These are phyloP conservation scores for Omphalotus guepiniiformis DNA, from an alignment of 768 basidiomycete genomes.

Conservation along the genomic window DNA sequence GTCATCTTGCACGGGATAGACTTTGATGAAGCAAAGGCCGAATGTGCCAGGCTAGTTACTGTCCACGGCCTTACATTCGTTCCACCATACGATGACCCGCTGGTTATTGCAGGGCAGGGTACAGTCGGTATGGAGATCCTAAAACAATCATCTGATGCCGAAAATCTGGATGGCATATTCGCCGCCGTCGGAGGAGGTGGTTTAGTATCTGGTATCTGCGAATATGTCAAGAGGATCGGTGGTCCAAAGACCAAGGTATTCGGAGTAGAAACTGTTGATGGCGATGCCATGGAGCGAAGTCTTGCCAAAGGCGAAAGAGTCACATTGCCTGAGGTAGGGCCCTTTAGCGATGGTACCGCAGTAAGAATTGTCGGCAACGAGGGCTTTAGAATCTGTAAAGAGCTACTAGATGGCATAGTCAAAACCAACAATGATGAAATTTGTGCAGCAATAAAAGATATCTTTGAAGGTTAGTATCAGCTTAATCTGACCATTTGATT, in stretches of 20 bases:
- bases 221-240: constrained; percentile 92
- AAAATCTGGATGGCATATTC: constrained; percentile 80
- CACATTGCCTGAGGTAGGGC: constrained; percentile 84
- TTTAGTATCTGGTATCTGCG: constrained; percentile 81
- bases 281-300: constrained; percentile 89
- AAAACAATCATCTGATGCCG: constrained; percentile 77
- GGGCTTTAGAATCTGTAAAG: constrained; percentile 87
- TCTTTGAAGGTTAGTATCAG: constrained; percentile 92
- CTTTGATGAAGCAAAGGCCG: constrained; percentile 94
- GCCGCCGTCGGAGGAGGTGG: constrained; percentile 94
- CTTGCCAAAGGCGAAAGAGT: constrained; percentile 78
- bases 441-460: constrained; percentile 98
- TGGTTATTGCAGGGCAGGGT: constrained; percentile 96
- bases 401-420: constrained; percentile 77
- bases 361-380: constrained; percentile 95
- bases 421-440: constrained; percentile 93
- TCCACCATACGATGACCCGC: constrained; percentile 95
- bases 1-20: constrained; percentile 89
- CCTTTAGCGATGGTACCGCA: constrained; percentile 96
- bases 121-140: constrained; percentile 94
- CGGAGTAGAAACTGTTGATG: constrained; percentile 94
- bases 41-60: constrained; percentile 82
- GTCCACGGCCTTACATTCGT: constrained; percentile 82
- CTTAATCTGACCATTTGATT: too few species aligned
- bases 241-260: constrained; percentile 75